Evolutionary conservation across 2,329 filamentous ascomycete genomes (phyloP), one percentile per base, ranked within the genome.

Genomic region (Claviceps maximensis): DNA sequence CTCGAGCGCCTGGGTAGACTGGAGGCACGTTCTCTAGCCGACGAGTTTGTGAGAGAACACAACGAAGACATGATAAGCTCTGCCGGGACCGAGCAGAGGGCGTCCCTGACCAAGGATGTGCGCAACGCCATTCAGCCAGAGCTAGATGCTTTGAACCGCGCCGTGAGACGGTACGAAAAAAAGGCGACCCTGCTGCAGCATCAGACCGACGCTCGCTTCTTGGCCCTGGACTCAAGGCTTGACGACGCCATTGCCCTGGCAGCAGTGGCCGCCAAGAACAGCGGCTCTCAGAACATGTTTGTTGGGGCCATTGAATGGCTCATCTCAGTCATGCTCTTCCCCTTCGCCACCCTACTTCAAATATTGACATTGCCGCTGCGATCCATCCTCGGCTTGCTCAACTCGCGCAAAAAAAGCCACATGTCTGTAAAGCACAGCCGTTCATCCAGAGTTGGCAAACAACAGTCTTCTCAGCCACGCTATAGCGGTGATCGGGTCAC

Each of bases 101-200:
- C 71, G 6, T 69, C 67, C 3, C 65, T 78, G 40, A 69, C 74
- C 47, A 74, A 71, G 5, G 82, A 87, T 54, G 75, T 87, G 13
- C 78, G 81, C 44, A 80, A 79, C 55, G 72, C 74, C 29, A 74
- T 91, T 12, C 86, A 89, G 58, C 84, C 88, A 0, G 89, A 96
- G 55, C 76, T 97, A 6, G 90, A 96, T 61, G 87, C 89, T 0
- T 73, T 97, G 33, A 93, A 89, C 60, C 83, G 91, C 48, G 90
- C 91, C 4, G 86, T 97, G 46, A 80, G 91, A 21, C 82, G 89
- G 38, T 95, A 95, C 61, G 91, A 97, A 71, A 96, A 95, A 70
- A 87, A 89, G 61, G 82, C 86, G 4, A 84, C 84, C 0, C 74
- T 90, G 8, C 78, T 89, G 29, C 78, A 86, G 10, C 76, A 85